Evolutionary conservation across 2,329 filamentous ascomycete species (phyloP), one percentile per base, ranked within the genome.

Genomic region (Orbilia brochopaga): DNA sequence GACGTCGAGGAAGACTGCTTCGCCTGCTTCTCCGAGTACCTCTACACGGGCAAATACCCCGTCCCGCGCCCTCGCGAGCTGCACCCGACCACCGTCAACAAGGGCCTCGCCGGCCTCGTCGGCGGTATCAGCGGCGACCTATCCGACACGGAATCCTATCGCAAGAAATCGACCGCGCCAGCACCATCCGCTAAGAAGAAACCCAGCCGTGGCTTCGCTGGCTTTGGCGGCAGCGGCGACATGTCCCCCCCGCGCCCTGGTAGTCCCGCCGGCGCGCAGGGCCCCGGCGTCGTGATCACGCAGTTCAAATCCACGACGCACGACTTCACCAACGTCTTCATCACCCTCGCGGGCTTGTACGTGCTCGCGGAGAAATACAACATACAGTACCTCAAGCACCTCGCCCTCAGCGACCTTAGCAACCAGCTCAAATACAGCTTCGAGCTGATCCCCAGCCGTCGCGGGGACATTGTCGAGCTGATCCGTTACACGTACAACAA

Each of bases 1-100:
- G 81, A 83, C 2, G 79, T 82, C 53, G 81, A 83, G 67, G 81
- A 82, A 11, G 79, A 81, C 50, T 83, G 82, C 1, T 83, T 84
- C 67, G 77, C 81, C 27, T 80, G 79, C 1, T 83, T 84, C 74
- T 81, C 79, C 70, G 80, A 84, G 72, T 83, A 81, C 78, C 81
- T 81, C 11, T 84, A 84, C 66, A 83, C 80, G 0, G 81, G 82
- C 8, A 78, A 82, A 58, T 84, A 83, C 69, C 78, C 75, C 10
- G 79, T 80, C 27, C 81, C 78, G 2, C 73, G 63, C 24, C 77
- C 77, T 23, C 46, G 66, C 24, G 66, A 70, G 44, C 59, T 70
- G 10, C 58, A 70, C 50, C 66, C 66, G 3, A 55, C 58, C 8
- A 64, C 63, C 23, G 3, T 70, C 24, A 54, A 42, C 19, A 70